These are phyloP conservation scores for Kalmusia sp. DNA, from an alignment of 2,329 filamentous ascomycete species.

Conservation along the genomic window DNA sequence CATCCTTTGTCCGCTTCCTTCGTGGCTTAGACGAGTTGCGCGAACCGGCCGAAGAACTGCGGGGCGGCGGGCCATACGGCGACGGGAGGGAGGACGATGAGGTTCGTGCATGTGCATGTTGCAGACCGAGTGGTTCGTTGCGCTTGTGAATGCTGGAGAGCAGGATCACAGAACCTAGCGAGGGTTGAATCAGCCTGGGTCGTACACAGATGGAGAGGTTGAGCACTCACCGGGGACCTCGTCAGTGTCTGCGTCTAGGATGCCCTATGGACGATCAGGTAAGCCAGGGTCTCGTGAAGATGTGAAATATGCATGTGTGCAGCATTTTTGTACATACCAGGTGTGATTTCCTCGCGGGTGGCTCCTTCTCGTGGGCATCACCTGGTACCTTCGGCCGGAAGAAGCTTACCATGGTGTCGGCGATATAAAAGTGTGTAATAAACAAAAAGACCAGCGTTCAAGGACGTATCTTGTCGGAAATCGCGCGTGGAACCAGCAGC, in stretches of 20 bases:
- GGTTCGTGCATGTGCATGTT: slow-evolving; percentile 67
- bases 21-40: slow-evolving; percentile 31
- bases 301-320: too few relatives aligned
- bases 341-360: slow-evolving; percentile 51
- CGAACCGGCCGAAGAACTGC: slow-evolving; percentile 27
- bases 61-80: slow-evolving; percentile 25
- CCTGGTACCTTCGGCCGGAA: slow-evolving; percentile 4
- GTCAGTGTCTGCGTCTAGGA: slow-evolving; percentile 80
- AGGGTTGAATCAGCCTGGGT: background rate
- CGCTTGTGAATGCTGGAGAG: slow-evolving; percentile 62
- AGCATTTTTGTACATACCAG: too few relatives aligned
- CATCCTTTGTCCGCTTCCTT: slow-evolving; percentile 77
- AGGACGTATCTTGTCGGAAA: too few relatives aligned
- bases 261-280: too few relatives aligned
- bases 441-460: too few relatives aligned
- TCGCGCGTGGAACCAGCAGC: too few relatives aligned
- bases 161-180: slow-evolving; percentile 67
- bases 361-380: slow-evolving; percentile 14
- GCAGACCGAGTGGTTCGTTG: slow-evolving; percentile 68
- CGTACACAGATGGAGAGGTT: background rate
- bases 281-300: too few relatives aligned
- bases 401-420: slow-evolving; percentile 11
- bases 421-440: too few relatives aligned
- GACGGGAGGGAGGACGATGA: slow-evolving; percentile 61
- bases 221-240: slow-evolving; percentile 81